Base-by-base conservation (phyloP, 2,329 filamentous ascomycete species). In the Emergomyces orientalis region DNA sequence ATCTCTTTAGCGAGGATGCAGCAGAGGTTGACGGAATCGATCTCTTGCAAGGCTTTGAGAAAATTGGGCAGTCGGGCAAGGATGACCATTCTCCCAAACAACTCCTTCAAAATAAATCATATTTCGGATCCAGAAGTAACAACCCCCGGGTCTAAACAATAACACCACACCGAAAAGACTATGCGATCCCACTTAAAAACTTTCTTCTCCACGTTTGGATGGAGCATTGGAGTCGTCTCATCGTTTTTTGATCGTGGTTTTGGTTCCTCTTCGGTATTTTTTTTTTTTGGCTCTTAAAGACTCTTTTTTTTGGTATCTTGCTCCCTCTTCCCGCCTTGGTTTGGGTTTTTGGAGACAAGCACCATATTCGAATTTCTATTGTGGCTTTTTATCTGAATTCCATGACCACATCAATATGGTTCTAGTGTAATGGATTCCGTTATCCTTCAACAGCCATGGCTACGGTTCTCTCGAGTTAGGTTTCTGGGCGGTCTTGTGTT, bases 1-100 rank as follows among this genome's bases (percentile, higher is more conserved):
- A 76, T 56, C 74, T 79, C 34, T 79, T 79, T 55, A 69, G 69
- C 41, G 77, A 80, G 41, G 78, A 79, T 60, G 71, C 72, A 54
- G 73, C 73, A 39, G 77, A 79, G 37, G 75, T 77, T 19, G 77
- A 79, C 63, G 76, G 76, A 27, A 72, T 80, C 49, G 78, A 80
- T 67, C 73, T 80, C 39, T 64, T 79, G 51, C 77, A 79, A 67
- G 78, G 78, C 4, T 80, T 80, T 67, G 74, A 78, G 62, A 80
- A 79, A 65, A 80, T 80, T 65, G 77, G 76, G 59, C 74, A 75
- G 25, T 60, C 70, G 55, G 70, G 58, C 57, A 76, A 73, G 63
- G 74, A 77, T 9, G 73, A 73, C 27, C 56, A 67, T 3, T 63
- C 71, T 56, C 66, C 69, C 8, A 73, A 71, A 61, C 41, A 70